Conservation (phyloP, 2,329 filamentous ascomycete genomes). For the Monosporascus sp. region DNA sequence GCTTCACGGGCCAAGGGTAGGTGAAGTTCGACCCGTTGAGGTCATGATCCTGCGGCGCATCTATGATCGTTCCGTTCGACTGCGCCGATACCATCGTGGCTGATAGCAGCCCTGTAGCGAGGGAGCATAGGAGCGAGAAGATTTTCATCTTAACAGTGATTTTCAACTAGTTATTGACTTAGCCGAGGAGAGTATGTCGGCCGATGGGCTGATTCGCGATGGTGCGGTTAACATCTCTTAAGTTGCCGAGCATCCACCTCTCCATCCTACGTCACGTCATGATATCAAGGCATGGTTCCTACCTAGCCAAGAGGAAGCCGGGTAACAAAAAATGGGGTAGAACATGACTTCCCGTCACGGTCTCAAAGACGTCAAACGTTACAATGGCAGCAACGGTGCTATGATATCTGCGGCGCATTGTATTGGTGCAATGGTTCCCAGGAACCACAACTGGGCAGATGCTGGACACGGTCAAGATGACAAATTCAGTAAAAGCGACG, state of each 20-base stretch:
- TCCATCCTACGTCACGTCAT: no score
- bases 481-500: background rate
- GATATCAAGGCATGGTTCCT: no score
- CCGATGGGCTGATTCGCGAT: no score
- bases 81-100: conserved; percentile 8
- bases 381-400: background rate
- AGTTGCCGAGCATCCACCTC: no score
- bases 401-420: background rate
- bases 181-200: no score
- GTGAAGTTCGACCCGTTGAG: conserved; percentile 47
- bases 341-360: background rate
- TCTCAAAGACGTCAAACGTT: background rate
- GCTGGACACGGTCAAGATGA: background rate
- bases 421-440: background rate
- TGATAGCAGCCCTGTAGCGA: conserved; percentile 9
- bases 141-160: conserved; percentile 11
- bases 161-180: no score
- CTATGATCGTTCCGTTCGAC: conserved; percentile 21
- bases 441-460: background rate
- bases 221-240: no score
- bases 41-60: conserved; percentile 33
- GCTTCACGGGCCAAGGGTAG: conserved; percentile 45
- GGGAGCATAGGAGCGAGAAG: conserved; percentile 5
- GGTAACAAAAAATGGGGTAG: no score
- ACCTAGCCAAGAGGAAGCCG: no score